Base-by-base conservation (phyloP, 805 yeast species). In the Maudiozyma serrabonitensis region DNA sequence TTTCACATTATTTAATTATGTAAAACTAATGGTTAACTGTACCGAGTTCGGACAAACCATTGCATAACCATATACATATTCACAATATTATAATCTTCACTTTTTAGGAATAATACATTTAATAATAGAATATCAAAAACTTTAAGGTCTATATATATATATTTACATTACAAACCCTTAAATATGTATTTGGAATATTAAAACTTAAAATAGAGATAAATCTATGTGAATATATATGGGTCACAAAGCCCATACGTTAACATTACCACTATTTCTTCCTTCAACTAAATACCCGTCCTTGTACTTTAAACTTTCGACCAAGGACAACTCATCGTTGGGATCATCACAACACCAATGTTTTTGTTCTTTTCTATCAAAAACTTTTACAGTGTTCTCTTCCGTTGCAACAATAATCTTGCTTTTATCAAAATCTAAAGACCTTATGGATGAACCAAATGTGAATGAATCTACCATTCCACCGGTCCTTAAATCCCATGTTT, bases 401-500 rank as follows among this genome's bases (percentile, higher is more conserved):
- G 69, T 68, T 37, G 77, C 75, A 1, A 75, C 69, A 1, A 79
- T 82, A 21, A 84, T 75, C 50, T 78, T 71, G 43, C 76, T 63
- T 6, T 72, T 59, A 57, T 83, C 89, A 61, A 84, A 81, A 54
- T 79, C 81, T 43, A 84, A 59, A 8, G 80, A 69, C 2, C 73
- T 62, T 19, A 83, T 75, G 1, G 83, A 78, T 1, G 74, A 61
- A 42, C 79, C 81, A 55, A 80, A 81, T 1, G 82, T 79, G 63
- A 79, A 79, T 1, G 83, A 79, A 56, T 81, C 82, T 38, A 73
- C 63, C 13, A 83, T 72, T 1, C 77, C 70, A 13, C 90, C 89
- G 0, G 79, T 80, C 54, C 91, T 70, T 41, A 84, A 66, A 62
- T 84, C 91, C 91, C 91, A 84, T 12, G 81, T 72, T 49, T 87